Percentiles rank a stretch among this genome's conserved stretches.
Evolutionary conservation across 2,329 filamentous ascomycete genomes (phyloP).

Genomic region (Penicillium decumbens): DNA sequence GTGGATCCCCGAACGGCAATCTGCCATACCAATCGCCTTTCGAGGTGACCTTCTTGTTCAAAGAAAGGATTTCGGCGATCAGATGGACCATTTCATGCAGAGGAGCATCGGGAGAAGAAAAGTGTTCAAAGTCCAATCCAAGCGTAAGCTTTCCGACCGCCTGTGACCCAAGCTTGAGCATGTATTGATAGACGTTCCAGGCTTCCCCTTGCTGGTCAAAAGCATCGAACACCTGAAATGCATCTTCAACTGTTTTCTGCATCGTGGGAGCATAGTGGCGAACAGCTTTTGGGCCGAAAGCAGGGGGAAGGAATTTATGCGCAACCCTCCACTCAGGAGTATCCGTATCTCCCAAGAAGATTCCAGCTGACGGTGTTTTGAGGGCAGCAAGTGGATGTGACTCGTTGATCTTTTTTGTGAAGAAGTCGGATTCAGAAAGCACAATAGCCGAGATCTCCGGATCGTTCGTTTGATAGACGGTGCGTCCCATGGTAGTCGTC

Average conservation of each 20-base stretch:
- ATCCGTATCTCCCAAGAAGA: slow-evolving; percentile 34
- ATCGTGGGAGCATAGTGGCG: slow-evolving; percentile 53
- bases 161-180: slow-evolving; percentile 47
- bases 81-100: slow-evolving; percentile 50
- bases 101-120: slow-evolving; percentile 42
- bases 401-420: slow-evolving; percentile 50
- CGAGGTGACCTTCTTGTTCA: slow-evolving; percentile 57
- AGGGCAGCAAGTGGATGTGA: slow-evolving; percentile 29
- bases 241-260: slow-evolving; percentile 51
- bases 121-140: slow-evolving; percentile 46
- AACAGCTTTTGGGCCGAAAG: slow-evolving; percentile 18
- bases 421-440: slow-evolving; percentile 50
- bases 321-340: slow-evolving; percentile 37
- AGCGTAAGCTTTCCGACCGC: slow-evolving; percentile 45
- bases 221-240: slow-evolving; percentile 47
- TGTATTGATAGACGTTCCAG: slow-evolving; percentile 49
- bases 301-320: slow-evolving; percentile 52
- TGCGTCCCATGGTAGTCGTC: slow-evolving; percentile 51
- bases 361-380: slow-evolving; percentile 25
- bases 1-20: slow-evolving; percentile 56
- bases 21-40: slow-evolving; percentile 54
- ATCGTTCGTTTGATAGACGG: slow-evolving; percentile 50
- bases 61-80: slow-evolving; percentile 49
- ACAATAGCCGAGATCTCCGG: slow-evolving; percentile 46
- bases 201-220: slow-evolving; percentile 47